A percentile compares a stretch with the other conserved stretches of the same genome.
Conservation (phyloP, 352 stramenopile species). For the Pythium myriotylum region DNA sequence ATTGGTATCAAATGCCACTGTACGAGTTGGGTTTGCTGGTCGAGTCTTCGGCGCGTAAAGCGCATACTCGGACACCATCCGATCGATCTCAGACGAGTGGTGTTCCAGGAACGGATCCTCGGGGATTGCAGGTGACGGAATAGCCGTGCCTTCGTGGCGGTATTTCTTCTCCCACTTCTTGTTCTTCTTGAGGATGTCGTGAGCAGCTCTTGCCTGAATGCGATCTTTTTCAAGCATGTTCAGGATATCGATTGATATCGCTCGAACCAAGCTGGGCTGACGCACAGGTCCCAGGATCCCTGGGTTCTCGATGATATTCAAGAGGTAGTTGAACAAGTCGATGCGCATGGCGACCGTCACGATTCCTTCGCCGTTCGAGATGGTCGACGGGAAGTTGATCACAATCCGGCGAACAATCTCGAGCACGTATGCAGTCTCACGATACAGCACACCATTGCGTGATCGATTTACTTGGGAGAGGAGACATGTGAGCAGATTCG, state of each 20-base stretch:
- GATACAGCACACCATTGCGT: slow-evolving; percentile 57
- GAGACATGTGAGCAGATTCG: slow-evolving; percentile 60
- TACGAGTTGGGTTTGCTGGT: slow-evolving; percentile 13
- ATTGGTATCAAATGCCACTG: slow-evolving; percentile 19
- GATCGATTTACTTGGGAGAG: slow-evolving; percentile 52
- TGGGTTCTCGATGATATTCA: slow-evolving; percentile 77
- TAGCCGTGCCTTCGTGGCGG: slow-evolving; percentile 31
- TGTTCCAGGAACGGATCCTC: slow-evolving; percentile 77
- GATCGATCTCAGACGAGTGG: slow-evolving; percentile 62
- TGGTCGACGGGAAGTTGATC: slow-evolving; percentile 68
- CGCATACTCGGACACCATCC: slow-evolving; percentile 56
- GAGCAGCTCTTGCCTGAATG: slow-evolving; percentile 65
- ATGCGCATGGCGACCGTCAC: slow-evolving; percentile 70
- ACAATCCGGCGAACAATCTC: slow-evolving; percentile 81
- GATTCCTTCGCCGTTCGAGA: slow-evolving; percentile 62
- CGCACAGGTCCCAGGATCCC: slow-evolving; percentile 55
- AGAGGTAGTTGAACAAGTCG: slow-evolving; percentile 71
- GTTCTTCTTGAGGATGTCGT: slow-evolving; percentile 86
- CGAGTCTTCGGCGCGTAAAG: slow-evolving; percentile 6
- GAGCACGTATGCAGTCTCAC: slow-evolving; percentile 62
- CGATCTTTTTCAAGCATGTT: slow-evolving; percentile 82
- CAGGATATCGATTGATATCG: slow-evolving; percentile 77
- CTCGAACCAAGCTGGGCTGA: slow-evolving; percentile 61
- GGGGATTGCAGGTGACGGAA: slow-evolving; percentile 13
- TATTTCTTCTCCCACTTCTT: slow-evolving; percentile 90